These are phyloP conservation scores for Daldinia eschscholtzii DNA, from an alignment of 2,329 filamentous ascomycete genomes.

Conservation along the genomic window DNA sequence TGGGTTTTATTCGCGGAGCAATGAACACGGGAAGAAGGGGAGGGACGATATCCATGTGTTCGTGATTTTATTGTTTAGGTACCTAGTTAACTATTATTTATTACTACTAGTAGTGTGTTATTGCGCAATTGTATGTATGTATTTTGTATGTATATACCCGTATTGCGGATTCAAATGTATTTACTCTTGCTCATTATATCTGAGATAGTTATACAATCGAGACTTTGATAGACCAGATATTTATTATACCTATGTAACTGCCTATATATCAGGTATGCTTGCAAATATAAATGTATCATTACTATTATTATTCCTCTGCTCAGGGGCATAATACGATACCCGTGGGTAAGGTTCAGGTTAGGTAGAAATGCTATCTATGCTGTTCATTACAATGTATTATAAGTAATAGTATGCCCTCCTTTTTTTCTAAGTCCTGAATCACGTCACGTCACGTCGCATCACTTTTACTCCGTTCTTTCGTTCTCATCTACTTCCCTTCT, in stretches of 20 bases:
- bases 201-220: not conserved
- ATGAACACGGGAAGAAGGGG: not conserved
- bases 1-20: not conserved
- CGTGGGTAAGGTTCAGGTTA: not conserved
- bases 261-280: not conserved
- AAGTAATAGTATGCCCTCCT: too few species aligned
- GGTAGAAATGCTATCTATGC: not conserved
- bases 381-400: not conserved
- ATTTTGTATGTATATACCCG: not conserved
- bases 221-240: too few species aligned
- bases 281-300: not conserved
- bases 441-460: not conserved
- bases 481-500: conserved; percentile 6
- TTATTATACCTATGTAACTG: not conserved
- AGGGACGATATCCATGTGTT: conserved; percentile 16
- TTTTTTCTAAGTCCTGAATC: too few species aligned
- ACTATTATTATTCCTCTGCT: not conserved
- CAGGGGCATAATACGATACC: not conserved
- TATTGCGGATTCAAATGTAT: not conserved
- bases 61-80: not conserved
- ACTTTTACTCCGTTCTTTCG: not conserved
- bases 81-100: not conserved
- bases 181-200: not conserved
- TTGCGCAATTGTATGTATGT: not conserved
- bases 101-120: not conserved